phyloP scores from a whole-genome alignment of 164 flowering plant species.

The Vitis amurensis region DNA sequence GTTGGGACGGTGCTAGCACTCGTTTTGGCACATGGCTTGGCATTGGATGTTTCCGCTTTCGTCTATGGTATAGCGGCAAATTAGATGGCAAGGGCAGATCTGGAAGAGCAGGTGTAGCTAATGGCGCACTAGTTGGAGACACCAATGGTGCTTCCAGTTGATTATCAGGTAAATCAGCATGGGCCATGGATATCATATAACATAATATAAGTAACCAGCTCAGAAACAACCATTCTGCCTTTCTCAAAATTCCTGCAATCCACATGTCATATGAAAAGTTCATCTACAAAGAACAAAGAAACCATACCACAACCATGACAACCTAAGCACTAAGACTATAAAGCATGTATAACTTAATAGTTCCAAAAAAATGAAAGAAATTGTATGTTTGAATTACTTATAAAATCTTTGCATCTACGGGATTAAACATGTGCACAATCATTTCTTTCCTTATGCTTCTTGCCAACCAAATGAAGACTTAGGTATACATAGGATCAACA shows the following conservation, averaged over 20 bases:
- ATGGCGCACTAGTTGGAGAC: slow-evolving; percentile 24
- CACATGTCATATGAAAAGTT: background rate
- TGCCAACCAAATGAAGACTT: too few species aligned
- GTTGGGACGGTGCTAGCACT: slow-evolving; percentile 31
- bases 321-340: too few species aligned
- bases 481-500: background rate
- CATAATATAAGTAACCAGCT: slow-evolving; percentile 34
- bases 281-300: background rate
- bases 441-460: too few species aligned
- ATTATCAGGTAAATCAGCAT: slow-evolving; percentile 26
- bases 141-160: slow-evolving; percentile 20
- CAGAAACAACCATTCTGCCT: slow-evolving; percentile 24
- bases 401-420: too few species aligned
- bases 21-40: slow-evolving; percentile 25
- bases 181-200: slow-evolving; percentile 20
- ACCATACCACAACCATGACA: background rate
- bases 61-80: slow-evolving; percentile 31
- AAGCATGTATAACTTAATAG: too few species aligned
- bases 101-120: slow-evolving; percentile 27
- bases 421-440: too few species aligned
- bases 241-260: slow-evolving; percentile 38
- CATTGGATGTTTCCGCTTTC: slow-evolving; percentile 25
- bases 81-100: slow-evolving; percentile 40
- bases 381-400: too few species aligned
- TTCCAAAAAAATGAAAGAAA: too few species aligned